These are phyloP conservation scores for Taxillus chinensis DNA, from an alignment of 164 flowering plant genomes.

Conservation along the genomic window DNA sequence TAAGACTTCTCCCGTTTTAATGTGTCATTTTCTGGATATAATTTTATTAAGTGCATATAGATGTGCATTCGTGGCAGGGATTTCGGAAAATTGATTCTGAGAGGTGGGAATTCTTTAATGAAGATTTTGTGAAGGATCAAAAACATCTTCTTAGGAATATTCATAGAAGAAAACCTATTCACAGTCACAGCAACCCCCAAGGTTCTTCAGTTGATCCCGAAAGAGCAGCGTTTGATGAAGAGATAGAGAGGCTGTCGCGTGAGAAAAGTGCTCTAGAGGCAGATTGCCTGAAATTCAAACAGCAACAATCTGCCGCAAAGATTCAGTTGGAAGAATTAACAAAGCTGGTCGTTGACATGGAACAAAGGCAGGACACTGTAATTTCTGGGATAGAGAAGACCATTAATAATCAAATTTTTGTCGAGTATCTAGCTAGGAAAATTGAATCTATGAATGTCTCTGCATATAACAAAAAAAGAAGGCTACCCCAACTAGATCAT, in stretches of 20 bases:
- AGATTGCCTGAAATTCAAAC: constrained; percentile 33
- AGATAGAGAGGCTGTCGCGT: constrained; percentile 62
- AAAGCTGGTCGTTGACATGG: constrained; percentile 41
- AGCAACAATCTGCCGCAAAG: constrained; percentile 42
- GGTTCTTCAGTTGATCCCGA: constrained; percentile 57
- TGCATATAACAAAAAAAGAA: constrained; percentile 66
- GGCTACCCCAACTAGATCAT: constrained; percentile 45
- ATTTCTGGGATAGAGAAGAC: constrained; percentile 44
- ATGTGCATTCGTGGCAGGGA: constrained; percentile 39
- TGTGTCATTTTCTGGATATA: neutral
- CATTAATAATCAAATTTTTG: constrained; percentile 49
- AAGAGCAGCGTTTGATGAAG: constrained; percentile 75
- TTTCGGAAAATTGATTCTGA: constrained; percentile 89
- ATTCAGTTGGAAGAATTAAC: constrained; percentile 51
- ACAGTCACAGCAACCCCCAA: constrained; percentile 85
- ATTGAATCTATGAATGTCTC: constrained; percentile 58
- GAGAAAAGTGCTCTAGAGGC: constrained; percentile 56
- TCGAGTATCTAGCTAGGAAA: constrained; percentile 49
- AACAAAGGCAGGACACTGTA: constrained; percentile 60
- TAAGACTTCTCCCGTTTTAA: neutral
- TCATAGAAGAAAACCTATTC: constrained; percentile 82
- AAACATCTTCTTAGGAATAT: constrained; percentile 90
- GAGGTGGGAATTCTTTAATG: constrained; percentile 92
- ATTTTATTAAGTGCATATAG: neutral
- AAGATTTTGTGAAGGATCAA: constrained; percentile 74